Evolutionary conservation across 2,329 filamentous ascomycete genomes (phyloP).

Genomic region (Fusarium luffae): DNA sequence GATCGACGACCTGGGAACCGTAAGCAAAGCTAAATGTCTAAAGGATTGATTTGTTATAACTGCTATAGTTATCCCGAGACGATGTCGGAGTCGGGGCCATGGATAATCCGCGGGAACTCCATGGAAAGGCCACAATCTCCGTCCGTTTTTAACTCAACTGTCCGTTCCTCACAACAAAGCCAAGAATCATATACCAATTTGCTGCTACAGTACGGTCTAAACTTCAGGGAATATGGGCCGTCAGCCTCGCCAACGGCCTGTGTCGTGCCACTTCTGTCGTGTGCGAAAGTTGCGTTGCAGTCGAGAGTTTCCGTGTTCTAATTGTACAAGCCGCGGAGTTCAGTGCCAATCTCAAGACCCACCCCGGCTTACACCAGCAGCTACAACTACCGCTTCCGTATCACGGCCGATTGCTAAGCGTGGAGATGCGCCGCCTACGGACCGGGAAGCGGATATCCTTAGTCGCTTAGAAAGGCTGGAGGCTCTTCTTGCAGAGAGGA

Average conservation of each 20-base stretch:
- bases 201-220: background rate
- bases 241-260: constrained; percentile 50
- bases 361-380: constrained; percentile 20
- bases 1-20: background rate
- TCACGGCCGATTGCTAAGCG: constrained; percentile 23
- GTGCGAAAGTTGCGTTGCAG: constrained; percentile 53
- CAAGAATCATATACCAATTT: background rate
- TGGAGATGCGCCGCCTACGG: constrained; percentile 2
- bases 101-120: constrained; percentile 43
- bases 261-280: constrained; percentile 52
- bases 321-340: constrained; percentile 52
- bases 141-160: constrained; percentile 23
- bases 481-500: constrained; percentile 37
- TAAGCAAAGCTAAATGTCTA: constrained; percentile 6
- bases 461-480: constrained; percentile 45
- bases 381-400: constrained; percentile 14
- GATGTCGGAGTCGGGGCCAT: constrained; percentile 21
- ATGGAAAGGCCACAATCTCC: constrained; percentile 13
- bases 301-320: constrained; percentile 51
- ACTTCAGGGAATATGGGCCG: constrained; percentile 43
- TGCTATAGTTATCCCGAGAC: constrained; percentile 7
- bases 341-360: constrained; percentile 46
- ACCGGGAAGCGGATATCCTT: constrained; percentile 35
- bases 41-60: background rate
- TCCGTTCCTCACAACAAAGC: constrained; percentile 10